Evolutionary conservation across 106 monocot species (phyloP), one percentile per base, ranked within the genome.

Genomic region (Acanthochlamys bracteata): DNA sequence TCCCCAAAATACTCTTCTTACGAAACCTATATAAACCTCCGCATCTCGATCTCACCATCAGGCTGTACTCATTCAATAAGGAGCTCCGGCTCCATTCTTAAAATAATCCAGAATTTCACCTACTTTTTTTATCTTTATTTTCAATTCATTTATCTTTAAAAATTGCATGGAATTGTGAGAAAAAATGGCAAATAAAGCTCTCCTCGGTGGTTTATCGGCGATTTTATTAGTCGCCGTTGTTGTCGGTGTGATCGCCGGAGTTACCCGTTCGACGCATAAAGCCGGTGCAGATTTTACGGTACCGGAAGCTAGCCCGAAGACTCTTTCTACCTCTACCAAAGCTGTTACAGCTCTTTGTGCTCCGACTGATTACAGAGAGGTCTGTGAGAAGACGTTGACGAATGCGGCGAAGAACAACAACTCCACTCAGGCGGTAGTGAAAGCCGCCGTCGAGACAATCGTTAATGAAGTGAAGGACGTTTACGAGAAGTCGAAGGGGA

Each of bases 131-230:
- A 33, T 33, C 33, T 33, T 33, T 6, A 3, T 1, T 3, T 33
- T 33, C 6, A 33, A 33, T 33, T 33, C 33, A 33, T 33, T 33
- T 33, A 1, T 33, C 1, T 33, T 33, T 33, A 33, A 33, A 3
- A 33, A 3, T 33, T 33, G 33, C 6, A 33, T 33, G 33, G 4
- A 33, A 3, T 33, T 33, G 33, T 33, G 33, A 33, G 33, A 33
- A 33, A 21, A 71, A 40, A 82, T 83, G 82, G 75, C 65, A 11
- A 83, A 83, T 40, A 76, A 72, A 65, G 68, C 40, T 24, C 19
- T 72, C 25, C 14, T 80, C 41, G 73, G 72, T 2, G 76, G 60
- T 61, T 23, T 80, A 43, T 42, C 69, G 22, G 78, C 64, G 39
- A 20, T 78, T 42, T 68, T 78, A 41, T 23, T 78, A 15, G 69